These are phyloP conservation scores for Fusarium sororula DNA, from an alignment of 2,329 filamentous ascomycete species.

Conservation along the genomic window DNA sequence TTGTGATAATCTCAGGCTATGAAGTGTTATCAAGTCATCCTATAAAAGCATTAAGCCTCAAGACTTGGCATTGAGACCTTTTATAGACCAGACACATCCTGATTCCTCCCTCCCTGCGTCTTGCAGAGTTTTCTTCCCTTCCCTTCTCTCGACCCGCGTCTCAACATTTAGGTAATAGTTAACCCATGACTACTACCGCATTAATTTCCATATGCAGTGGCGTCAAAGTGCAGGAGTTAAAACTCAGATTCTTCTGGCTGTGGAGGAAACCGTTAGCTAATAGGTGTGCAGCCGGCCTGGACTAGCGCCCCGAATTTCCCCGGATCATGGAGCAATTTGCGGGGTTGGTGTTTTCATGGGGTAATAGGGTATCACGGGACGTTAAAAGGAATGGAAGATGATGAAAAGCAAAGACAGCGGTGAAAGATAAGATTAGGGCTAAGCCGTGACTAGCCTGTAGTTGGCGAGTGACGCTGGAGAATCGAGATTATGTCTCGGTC, in stretches of 20 bases:
- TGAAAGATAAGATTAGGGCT: neutral
- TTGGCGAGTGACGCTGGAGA: neutral
- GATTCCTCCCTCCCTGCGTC: neutral
- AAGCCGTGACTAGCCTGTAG: neutral
- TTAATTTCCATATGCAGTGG: neutral
- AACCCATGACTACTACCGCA: neutral
- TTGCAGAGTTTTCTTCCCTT: neutral
- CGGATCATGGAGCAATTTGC: conserved; percentile 24
- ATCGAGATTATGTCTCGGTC: neutral
- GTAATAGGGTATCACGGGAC: conserved; percentile 18
- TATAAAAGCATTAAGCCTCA: neutral
- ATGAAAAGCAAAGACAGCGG: neutral
- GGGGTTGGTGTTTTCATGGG: conserved; percentile 31
- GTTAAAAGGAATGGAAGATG: neutral
- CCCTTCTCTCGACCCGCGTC: neutral
- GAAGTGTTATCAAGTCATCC: neutral
- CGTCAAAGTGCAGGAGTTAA: conserved; percentile 1
- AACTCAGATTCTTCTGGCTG: neutral
- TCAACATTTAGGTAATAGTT: conserved; percentile 27
- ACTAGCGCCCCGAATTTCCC: conserved; percentile 27
- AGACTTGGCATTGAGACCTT: conserved; percentile 2
- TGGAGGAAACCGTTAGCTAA: conserved; percentile 31
- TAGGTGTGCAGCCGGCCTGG: conserved; percentile 16
- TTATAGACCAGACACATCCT: neutral
- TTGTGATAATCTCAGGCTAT: neutral